Percentiles rank a stretch among this genome's conserved stretches.
Evolutionary conservation across 2,329 filamentous ascomycete genomes (phyloP).

Genomic region (Fusarium cyanostomum): DNA sequence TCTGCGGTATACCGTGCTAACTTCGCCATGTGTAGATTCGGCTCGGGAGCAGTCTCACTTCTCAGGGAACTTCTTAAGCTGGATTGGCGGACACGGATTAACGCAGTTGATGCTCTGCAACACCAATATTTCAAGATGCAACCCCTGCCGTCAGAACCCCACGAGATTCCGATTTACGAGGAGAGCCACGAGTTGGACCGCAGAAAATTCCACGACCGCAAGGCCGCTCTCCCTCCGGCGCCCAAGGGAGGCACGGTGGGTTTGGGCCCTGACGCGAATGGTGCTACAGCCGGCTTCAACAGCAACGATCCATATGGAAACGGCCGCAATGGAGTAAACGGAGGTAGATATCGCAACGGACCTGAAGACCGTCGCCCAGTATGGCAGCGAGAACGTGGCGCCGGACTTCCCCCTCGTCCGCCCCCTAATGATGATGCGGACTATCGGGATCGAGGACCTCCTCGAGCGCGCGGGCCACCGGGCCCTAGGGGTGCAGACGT

Average conservation of each 20-base stretch:
- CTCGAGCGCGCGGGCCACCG: conserved; percentile 46
- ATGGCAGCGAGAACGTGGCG: conserved; percentile 63
- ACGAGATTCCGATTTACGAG: conserved; percentile 90
- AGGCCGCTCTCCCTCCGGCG: conserved; percentile 84
- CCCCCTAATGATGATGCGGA: conserved; percentile 49
- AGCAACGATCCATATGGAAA: conserved; percentile 60
- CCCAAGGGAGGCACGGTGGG: conserved; percentile 92
- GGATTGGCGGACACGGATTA: conserved; percentile 88
- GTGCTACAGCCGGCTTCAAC: conserved; percentile 58
- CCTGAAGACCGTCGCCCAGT: conserved; percentile 61
- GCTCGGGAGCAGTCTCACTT: conserved; percentile 78
- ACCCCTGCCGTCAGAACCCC: conserved; percentile 81
- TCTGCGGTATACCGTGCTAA: conserved; percentile 15
- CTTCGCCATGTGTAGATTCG: conserved; percentile 58
- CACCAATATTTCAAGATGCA: conserved; percentile 88
- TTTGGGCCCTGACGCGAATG: conserved; percentile 67
- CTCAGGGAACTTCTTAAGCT: conserved; percentile 85
- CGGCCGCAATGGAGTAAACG: conserved; percentile 59
- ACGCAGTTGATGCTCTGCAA: conserved; percentile 91
- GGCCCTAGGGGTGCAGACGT: conserved; percentile 51
- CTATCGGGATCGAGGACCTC: conserved; percentile 50
- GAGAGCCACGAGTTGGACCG: conserved; percentile 97
- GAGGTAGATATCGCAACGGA: conserved; percentile 54
- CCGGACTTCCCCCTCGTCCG: conserved; percentile 59
- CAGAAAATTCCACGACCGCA: conserved; percentile 87